Percentiles rank a stretch among this genome's conserved stretches.
These are phyloP conservation scores for Ophiocordyceps robertsii DNA, from an alignment of 2,329 filamentous ascomycete genomes.

Conservation along the genomic window DNA sequence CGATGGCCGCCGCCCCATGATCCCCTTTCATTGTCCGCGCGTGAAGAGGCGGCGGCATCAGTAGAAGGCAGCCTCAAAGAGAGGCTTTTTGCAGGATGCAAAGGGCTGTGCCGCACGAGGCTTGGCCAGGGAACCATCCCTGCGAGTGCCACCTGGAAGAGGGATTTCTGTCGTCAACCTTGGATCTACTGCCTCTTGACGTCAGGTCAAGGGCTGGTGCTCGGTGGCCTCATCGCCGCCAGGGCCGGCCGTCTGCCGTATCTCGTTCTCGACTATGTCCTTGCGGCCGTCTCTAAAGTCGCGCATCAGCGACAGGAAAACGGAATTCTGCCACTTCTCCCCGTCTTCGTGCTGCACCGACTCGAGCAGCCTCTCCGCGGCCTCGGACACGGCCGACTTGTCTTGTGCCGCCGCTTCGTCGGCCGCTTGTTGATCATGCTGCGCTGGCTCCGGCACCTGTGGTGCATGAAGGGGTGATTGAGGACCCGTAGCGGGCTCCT, in stretches of 20 bases:
- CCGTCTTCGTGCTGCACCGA: conserved; percentile 29
- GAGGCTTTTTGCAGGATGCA: not conserved
- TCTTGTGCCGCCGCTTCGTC: conserved; percentile 5
- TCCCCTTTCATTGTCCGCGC: not conserved
- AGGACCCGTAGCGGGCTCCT: not conserved
- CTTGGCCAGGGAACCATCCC: not conserved
- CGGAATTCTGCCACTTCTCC: conserved; percentile 32
- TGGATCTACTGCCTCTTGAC: not conserved
- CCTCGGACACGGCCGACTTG: conserved; percentile 26
- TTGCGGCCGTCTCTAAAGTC: conserved; percentile 31
- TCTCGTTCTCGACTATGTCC: conserved; percentile 28
- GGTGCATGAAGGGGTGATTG: conserved; percentile 1
- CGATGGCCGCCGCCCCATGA: no score
- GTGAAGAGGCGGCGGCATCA: not conserved
- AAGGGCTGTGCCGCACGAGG: not conserved
- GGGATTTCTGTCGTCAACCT: no score
- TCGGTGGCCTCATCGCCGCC: conserved; percentile 4
- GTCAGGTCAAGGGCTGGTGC: conserved; percentile 5
- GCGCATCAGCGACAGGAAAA: conserved; percentile 30
- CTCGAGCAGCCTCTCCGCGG: conserved; percentile 27
- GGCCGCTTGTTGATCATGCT: not conserved
- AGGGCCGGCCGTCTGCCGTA: conserved; percentile 15
- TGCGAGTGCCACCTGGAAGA: no score
- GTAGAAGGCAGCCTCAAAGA: not conserved
- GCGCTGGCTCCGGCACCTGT: not conserved